Percentiles rank a stretch among this genome's conserved stretches.
Conservation (phyloP, 2,329 filamentous ascomycete species). For the Sphaerulina vaccinii region DNA sequence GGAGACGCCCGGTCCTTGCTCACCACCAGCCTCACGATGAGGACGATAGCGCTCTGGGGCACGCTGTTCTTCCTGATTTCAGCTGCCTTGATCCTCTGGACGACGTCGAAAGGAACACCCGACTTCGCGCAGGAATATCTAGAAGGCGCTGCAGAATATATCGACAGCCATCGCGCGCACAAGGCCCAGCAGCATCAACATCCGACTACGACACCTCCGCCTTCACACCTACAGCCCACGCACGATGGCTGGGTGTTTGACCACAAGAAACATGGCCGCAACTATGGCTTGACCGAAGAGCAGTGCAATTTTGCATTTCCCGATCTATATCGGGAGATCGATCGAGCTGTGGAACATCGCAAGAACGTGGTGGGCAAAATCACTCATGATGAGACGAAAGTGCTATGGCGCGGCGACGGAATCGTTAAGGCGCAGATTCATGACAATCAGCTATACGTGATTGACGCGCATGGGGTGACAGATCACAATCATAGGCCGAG, state of each 20-base stretch:
- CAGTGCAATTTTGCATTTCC: slow-evolving; percentile 36
- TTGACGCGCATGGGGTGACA: slow-evolving; percentile 28
- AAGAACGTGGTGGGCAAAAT: slow-evolving; percentile 24
- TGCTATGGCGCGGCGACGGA: slow-evolving; percentile 27
- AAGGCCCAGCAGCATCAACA: slow-evolving; percentile 3
- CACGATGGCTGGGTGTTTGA: slow-evolving; percentile 20
- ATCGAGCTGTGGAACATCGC: slow-evolving; percentile 30
- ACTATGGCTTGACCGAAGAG: slow-evolving; percentile 31
- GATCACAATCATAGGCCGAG: slow-evolving; percentile 29
- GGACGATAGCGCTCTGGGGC: slow-evolving; percentile 21
- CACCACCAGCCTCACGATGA: slow-evolving; percentile 11
- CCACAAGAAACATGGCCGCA: slow-evolving; percentile 25
- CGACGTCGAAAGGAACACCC: slow-evolving; percentile 11
- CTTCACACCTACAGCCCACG: slow-evolving; percentile 3
- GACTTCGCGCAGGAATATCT: slow-evolving; percentile 10
- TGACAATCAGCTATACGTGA: slow-evolving; percentile 34
- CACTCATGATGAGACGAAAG: slow-evolving; percentile 26
- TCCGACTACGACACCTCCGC: background rate
- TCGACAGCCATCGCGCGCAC: slow-evolving; percentile 11
- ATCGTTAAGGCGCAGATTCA: slow-evolving; percentile 32
- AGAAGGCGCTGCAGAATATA: slow-evolving; percentile 10
- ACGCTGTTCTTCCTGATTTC: slow-evolving; percentile 20
- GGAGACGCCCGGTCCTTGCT: no score
- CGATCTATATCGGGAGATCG: slow-evolving; percentile 34
- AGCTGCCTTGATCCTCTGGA: slow-evolving; percentile 20